phyloP scores from a whole-genome alignment of 768 basidiomycete species.

The Leccinum ochraceum region DNA sequence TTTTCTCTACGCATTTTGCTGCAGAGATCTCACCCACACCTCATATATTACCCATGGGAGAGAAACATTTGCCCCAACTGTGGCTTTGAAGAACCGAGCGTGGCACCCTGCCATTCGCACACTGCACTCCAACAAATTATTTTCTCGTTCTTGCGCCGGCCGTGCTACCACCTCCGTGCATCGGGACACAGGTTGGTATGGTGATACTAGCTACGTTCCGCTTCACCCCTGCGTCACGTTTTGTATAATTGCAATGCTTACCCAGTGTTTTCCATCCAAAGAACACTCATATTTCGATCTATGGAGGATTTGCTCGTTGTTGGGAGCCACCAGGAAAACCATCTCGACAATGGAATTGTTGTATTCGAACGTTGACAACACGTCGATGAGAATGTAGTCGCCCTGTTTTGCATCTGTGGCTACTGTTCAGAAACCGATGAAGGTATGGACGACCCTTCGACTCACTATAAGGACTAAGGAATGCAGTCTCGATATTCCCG shows the following conservation, averaged over 20 bases:
- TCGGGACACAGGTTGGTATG: constrained; percentile 12
- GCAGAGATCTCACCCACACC: constrained; percentile 39
- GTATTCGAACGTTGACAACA: constrained; percentile 30
- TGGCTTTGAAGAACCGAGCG: constrained; percentile 33
- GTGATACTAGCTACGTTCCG: constrained; percentile 17
- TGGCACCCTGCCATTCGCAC: constrained; percentile 17
- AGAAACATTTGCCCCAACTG: constrained; percentile 28
- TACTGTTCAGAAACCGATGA: constrained; percentile 19
- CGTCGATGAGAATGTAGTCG: constrained; percentile 43
- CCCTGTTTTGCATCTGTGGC: constrained; percentile 29
- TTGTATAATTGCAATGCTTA: constrained; percentile 17
- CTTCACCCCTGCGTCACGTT: not conserved
- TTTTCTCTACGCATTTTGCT: constrained; percentile 9
- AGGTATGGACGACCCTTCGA: constrained; percentile 9
- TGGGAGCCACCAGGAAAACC: constrained; percentile 38
- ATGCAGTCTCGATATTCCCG: constrained; percentile 47
- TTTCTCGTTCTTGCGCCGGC: not conserved
- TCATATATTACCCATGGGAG: constrained; percentile 41
- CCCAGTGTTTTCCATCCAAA: constrained; percentile 34
- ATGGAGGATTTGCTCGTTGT: constrained; percentile 35
- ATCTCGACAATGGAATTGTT: constrained; percentile 29
- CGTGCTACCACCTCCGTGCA: constrained; percentile 1
- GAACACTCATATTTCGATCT: constrained; percentile 33
- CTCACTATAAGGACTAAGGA: constrained; percentile 51
- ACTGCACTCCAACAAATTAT: constrained; percentile 29